Percentiles rank a stretch among this genome's conserved stretches.
These are phyloP conservation scores for Exutisphaerella laricina DNA, from an alignment of 2,329 filamentous ascomycete genomes.

Conservation along the genomic window DNA sequence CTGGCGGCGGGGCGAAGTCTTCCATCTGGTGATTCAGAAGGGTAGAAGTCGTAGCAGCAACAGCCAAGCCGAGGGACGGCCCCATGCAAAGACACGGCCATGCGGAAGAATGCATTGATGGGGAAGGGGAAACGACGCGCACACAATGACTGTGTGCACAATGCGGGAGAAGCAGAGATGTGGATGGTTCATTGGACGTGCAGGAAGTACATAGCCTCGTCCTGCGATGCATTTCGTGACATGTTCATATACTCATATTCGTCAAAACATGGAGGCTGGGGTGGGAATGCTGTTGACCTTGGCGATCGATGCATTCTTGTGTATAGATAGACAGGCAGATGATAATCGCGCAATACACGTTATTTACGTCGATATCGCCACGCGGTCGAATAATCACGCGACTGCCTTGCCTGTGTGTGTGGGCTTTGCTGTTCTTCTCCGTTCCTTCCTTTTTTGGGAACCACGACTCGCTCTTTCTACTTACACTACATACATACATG, in stretches of 20 bases:
- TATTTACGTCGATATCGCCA: too few species aligned
- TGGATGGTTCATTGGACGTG: neutral
- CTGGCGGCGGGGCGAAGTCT: constrained; percentile 10
- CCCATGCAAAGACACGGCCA: neutral
- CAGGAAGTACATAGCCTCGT: neutral
- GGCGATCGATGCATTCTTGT: constrained; percentile 2
- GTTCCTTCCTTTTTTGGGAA: too few species aligned
- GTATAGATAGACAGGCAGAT: too few species aligned
- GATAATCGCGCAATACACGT: too few species aligned
- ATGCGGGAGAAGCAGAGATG: too few species aligned
- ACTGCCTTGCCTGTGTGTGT: too few species aligned
- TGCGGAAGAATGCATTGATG: neutral
- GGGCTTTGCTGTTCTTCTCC: too few species aligned
- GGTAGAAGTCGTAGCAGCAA: constrained; percentile 5
- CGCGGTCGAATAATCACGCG: too few species aligned
- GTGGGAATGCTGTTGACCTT: constrained; percentile 4
- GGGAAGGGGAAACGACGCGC: neutral
- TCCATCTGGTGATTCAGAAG: constrained; percentile 17
- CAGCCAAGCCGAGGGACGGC: neutral
- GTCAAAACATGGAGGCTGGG: neutral
- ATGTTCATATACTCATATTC: neutral
- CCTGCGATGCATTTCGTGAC: too few species aligned
- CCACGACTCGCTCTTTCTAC: too few species aligned
- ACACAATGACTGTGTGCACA: neutral
- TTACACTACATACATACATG: too few species aligned